phyloP scores from a whole-genome alignment of 1,139 yeast genomes.

The Geotrichum aggregatum region DNA sequence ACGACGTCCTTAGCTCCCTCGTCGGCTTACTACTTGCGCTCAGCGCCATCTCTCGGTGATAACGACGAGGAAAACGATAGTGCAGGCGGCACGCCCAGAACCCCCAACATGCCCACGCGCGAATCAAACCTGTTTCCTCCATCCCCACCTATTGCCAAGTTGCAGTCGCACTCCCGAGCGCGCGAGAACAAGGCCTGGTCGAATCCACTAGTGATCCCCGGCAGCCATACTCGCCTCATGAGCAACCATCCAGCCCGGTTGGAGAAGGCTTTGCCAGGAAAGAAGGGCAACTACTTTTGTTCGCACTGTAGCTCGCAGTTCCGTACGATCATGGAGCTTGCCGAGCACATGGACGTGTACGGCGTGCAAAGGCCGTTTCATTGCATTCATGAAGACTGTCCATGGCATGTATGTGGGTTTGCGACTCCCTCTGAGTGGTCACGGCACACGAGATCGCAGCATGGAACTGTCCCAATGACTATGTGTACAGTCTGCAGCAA shows the following conservation, averaged over 20 bases:
- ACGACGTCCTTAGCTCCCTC: background rate
- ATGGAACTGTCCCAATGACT: conserved; percentile 37
- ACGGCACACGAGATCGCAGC: conserved; percentile 60
- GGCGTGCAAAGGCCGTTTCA: conserved; percentile 44
- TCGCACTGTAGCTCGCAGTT: conserved; percentile 48
- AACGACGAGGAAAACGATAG: background rate
- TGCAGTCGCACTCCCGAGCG: too few species aligned
- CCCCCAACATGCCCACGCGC: background rate
- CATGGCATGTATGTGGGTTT: conserved; percentile 59
- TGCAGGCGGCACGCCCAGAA: background rate
- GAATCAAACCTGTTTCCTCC: background rate
- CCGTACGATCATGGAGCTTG: conserved; percentile 42
- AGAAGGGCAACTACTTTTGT: conserved; percentile 51
- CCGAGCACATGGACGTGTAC: conserved; percentile 47
- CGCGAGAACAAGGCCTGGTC: conserved; percentile 12
- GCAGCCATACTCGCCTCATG: conserved; percentile 16
- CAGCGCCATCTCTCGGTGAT: background rate
- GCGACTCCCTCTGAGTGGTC: conserved; percentile 57
- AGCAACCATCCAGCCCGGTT: background rate
- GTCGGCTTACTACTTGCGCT: background rate
- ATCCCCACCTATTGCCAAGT: background rate
- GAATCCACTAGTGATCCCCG: conserved; percentile 13
- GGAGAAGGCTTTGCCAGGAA: conserved; percentile 28
- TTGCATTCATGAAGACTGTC: conserved; percentile 56
- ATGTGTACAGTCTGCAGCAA: conserved; percentile 47